Conservation (phyloP, 257 asterid genomes). For the Nicotiana knightiana region DNA sequence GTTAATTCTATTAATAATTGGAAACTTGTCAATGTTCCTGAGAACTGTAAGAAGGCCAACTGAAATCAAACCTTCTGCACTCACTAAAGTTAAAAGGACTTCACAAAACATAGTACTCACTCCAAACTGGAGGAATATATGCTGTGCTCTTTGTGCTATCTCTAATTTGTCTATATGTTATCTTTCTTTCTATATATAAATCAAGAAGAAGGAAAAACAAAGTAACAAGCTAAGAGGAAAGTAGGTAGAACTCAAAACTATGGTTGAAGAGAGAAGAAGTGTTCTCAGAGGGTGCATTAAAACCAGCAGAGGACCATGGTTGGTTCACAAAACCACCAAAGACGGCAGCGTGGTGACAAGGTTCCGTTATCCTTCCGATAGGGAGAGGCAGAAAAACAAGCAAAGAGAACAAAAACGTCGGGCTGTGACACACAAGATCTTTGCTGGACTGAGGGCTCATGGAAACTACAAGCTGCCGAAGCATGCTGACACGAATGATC, state of each 20-base stretch:
- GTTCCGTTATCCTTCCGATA: slow-evolving; percentile 58
- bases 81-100: too few relatives aligned
- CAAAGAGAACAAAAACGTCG: slow-evolving; percentile 58
- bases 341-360: slow-evolving; percentile 36
- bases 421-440: slow-evolving; percentile 50
- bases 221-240: not conserved
- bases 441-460: slow-evolving; percentile 52
- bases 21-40: not conserved
- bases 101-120: not conserved
- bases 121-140: not conserved
- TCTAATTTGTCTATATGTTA: not conserved
- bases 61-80: too few relatives aligned
- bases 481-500: slow-evolving; percentile 65
- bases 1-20: not conserved
- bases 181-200: not conserved
- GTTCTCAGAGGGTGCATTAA: slow-evolving; percentile 58
- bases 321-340: slow-evolving; percentile 50
- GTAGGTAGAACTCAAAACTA: not conserved
- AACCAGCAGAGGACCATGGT: slow-evolving; percentile 64
- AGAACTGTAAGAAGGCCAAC: not conserved
- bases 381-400: slow-evolving; percentile 55
- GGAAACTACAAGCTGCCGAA: slow-evolving; percentile 61
- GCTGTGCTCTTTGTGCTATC: not conserved
- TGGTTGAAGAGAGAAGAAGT: slow-evolving; percentile 20
- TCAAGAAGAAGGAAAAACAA: not conserved